Evolutionary conservation across 139 green algal species (phyloP), one percentile per base, ranked within the genome.

Genomic region (Pleodorina starrii): DNA sequence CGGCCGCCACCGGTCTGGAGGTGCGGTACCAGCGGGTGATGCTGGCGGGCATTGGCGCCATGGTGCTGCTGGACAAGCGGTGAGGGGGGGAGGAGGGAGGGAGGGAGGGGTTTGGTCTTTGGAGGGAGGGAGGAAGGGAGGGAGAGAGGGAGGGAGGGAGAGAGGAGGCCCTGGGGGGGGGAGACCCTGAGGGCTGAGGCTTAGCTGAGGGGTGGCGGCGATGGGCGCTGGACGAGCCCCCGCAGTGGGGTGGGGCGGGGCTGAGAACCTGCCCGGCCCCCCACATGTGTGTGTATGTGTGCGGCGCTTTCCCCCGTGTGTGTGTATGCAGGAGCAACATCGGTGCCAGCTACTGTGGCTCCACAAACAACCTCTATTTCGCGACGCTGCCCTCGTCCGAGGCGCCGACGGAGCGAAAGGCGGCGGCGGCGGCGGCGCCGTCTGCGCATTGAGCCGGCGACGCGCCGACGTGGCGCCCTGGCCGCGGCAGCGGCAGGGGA

Each of bases 21-120:
- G 79, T 90, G 11, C 84, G 87, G 72, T 76, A 92, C 54, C 90
- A 94, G 59, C 94, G 94, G 60, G 85, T 96, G 54, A 90, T 96
- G 91, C 90, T 96, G 66, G 89, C 54, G 5, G 93, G 90, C 46
- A 91, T 96, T 42, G 92, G 92, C 60, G 63, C 92, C 42, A 90
- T 96, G 71, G 84, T 93, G 48, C 90, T 96, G 84, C 78, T 89
- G 2, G 93, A 96, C 84, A 96, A 93, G 90, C 83, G 92, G 90
- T 94, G 76, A 83, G 1, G 60, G 16, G 25, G 54, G 7, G 54
- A 60, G 51, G 51, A 60, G 14, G 51, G 51, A 17, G 14, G 54
- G 5, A 66, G 54, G 54, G 9, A 21, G 29, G 54, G 54, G 29
- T 14, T 27, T 27, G 51, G 51, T 27, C 51, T 14, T 14, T 14